phyloP scores from a whole-genome alignment of 345 rosid species.

The Corchorus capsularis region DNA sequence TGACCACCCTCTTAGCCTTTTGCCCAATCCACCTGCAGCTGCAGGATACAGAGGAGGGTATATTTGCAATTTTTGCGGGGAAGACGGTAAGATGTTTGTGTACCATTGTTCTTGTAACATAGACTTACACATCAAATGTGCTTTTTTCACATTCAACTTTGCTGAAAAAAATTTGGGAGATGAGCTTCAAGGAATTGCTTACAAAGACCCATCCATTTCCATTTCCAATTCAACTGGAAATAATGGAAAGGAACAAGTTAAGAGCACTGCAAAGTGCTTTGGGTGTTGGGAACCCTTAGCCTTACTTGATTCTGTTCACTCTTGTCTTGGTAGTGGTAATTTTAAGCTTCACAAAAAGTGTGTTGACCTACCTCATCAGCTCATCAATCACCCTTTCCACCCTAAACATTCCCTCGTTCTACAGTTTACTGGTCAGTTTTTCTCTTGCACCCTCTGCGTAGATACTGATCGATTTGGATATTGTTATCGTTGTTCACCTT shows the following conservation, averaged over 20 bases:
- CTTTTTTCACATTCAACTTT: neutral
- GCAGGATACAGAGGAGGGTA: neutral
- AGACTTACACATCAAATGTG: conserved; percentile 11
- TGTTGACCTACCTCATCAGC: neutral
- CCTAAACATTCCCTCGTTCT: conserved; percentile 3
- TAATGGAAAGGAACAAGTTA: neutral
- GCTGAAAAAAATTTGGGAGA: neutral
- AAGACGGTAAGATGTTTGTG: neutral
- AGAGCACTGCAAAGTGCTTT: neutral
- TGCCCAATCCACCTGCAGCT: neutral
- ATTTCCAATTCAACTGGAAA: too few species aligned
- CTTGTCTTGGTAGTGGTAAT: too few species aligned
- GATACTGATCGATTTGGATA: neutral
- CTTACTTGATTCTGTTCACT: too few species aligned
- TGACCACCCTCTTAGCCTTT: too few species aligned
- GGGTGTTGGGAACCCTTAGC: too few species aligned
- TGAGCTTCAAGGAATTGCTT: neutral
- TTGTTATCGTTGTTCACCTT: neutral
- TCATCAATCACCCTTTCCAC: conserved; percentile 6
- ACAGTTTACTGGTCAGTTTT: neutral
- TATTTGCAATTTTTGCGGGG: neutral
- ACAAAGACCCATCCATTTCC: neutral
- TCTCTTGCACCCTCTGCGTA: neutral
- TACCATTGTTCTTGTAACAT: neutral
- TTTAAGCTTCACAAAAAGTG: too few species aligned